Evolutionary conservation across 768 basidiomycete genomes (phyloP), one percentile per base, ranked within the genome.

Genomic region (Collybia sp.): DNA sequence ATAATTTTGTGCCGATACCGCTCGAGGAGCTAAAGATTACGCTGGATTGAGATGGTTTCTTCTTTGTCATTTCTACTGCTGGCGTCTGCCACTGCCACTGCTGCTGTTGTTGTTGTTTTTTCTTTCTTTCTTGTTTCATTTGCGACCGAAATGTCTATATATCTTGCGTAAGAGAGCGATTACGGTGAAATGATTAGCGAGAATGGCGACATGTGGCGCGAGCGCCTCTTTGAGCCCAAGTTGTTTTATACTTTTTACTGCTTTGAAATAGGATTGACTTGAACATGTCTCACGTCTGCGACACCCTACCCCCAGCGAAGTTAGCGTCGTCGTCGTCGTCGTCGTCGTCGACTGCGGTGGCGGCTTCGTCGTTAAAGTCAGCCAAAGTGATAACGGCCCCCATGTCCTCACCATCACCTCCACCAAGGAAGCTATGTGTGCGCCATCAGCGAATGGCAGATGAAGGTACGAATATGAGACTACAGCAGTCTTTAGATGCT

Each of bases 371-470:
- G 48, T 50, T n/a, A 49, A 52, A 18, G 46, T 44, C 44, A 49
- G 18, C 25, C 19, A 36, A 36, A 16, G 41, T 47, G 18, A 49
- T 44, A 16, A 39, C 49, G 3, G 42, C 34, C 42, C 30, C 36
- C 25, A 34, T 55, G 6, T 50, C 62, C 11, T 42, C 66, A 1
- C 62, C 62, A 12, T 60, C 66, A 0, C 59, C 64, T 1, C 64
- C 75, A 2, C 73, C 77, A 12, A 71, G 89, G 40, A 95, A 92
- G 68, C 76, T 96, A 13, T 97, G 94, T 61, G 83, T 93, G 5
- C 70, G 94, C 30, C 95, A 98, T 66, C 90, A 94, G 69, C 78
- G 94, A 40, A 98, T 95, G 84, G 95, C 95, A 5, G 93, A 98
- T 70, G 83, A 95, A 66, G 91, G 91, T 12, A 93, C 88, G 17